Evolutionary conservation across 441 rosid species (phyloP).

Genomic region (Rhodomyrtus psidioides): DNA sequence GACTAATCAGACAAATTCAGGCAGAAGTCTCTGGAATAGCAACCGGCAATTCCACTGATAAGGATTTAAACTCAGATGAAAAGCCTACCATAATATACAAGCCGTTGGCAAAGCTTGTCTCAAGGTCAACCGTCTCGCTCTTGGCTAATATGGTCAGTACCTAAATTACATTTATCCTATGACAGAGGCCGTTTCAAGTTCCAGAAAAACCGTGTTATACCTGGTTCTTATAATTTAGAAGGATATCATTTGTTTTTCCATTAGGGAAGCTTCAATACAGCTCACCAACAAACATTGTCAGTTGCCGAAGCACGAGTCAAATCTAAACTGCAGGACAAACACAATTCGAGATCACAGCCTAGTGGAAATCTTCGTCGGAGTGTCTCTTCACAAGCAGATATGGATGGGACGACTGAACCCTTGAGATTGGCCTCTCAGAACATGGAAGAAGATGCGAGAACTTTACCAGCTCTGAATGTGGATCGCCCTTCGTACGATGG

Average conservation of each 20-base stretch:
- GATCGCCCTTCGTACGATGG: slow-evolving; percentile 82
- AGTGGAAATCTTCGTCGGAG: slow-evolving; percentile 18
- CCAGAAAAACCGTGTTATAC: neutral
- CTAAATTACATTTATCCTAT: neutral
- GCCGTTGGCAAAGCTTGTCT: slow-evolving; percentile 80
- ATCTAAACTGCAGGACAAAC: slow-evolving; percentile 20
- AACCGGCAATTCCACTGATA: slow-evolving; percentile 23
- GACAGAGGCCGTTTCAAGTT: neutral
- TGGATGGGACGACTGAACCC: slow-evolving; percentile 22
- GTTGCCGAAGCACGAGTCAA: slow-evolving; percentile 19
- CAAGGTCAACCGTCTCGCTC: slow-evolving; percentile 60
- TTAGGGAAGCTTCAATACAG: slow-evolving; percentile 39
- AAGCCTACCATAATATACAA: slow-evolving; percentile 50
- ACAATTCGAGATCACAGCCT: slow-evolving; percentile 17
- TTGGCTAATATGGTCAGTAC: slow-evolving; percentile 72
- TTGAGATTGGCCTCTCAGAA: slow-evolving; percentile 23
- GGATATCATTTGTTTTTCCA: neutral
- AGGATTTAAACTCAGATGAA: slow-evolving; percentile 25
- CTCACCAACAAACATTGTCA: slow-evolving; percentile 19
- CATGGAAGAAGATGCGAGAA: slow-evolving; percentile 39
- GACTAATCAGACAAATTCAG: slow-evolving; percentile 19
- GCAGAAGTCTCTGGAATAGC: slow-evolving; percentile 28
- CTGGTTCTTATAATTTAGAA: neutral
- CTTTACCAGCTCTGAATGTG: slow-evolving; percentile 4
- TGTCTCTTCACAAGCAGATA: slow-evolving; percentile 18